Base-by-base conservation (phyloP, 2,329 filamentous ascomycete genomes). In the Monilinia fructicola region DNA sequence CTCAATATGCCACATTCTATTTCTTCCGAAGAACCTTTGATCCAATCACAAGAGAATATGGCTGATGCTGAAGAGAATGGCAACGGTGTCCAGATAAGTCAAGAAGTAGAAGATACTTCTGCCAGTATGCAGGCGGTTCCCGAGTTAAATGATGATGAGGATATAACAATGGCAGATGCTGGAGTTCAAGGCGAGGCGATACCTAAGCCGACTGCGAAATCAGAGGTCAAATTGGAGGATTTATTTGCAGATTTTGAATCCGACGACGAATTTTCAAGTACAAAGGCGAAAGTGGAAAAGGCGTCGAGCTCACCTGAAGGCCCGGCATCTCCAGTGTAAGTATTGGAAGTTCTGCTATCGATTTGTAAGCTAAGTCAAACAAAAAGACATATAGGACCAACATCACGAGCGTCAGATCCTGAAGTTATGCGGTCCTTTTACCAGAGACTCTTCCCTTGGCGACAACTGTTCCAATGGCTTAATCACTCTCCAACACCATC, bases 391-490 rank as follows among this genome's bases (percentile, higher is more conserved):
- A 72, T 72, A 60, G 73, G 73, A 14, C 70, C 77, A 18, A 74
- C 78, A 0, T 73, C 82, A 44, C 81, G 78, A 48, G 82, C 85
- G 53, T 90, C 87, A 50, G 92, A 97, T 72, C 88, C 91, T 1
- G 91, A 93, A 75, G 85, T 96, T 14, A 93, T 98, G 87, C 87
- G 91, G 73, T 91, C 90, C 70, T 99, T 97, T 81, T 99, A 99
- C 77, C 91, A 96, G 76, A 91, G 95, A 58, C 83, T 99, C 48
- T 98, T 98, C 74, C 95, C 95, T 5, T 99, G 96, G 83, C 88
- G 93, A 68, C 90, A 92, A 69, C 87, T 98, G 26, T 99, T 97
- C 79, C 93, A 97, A 78, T 99, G 95, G 95, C 86, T 99, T 58
- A 99, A 98, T 76, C 95, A 98, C 79, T 92, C 91, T 64, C 90